Evolutionary conservation across 2,329 filamentous ascomycete species (phyloP), one percentile per base, ranked within the genome.

Genomic region (Neurospora sp.): DNA sequence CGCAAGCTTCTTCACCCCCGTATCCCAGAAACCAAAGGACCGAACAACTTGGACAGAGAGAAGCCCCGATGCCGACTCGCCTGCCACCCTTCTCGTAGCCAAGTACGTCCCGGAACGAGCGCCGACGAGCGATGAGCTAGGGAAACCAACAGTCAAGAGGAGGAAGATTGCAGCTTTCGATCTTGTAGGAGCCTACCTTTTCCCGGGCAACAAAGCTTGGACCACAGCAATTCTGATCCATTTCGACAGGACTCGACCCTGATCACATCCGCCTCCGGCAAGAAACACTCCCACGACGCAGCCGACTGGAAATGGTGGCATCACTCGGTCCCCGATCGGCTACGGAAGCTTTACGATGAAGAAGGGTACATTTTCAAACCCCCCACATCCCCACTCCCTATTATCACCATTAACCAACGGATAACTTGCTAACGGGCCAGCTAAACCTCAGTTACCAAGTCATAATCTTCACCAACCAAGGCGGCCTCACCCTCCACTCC

Each of bases 221-320:
- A 28, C 28, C 28, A 28, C 11, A 17, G 1, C 2, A 17, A 33
- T 17, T 8, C 52, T 62, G 4, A 62, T 33, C 28, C 28, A 28
- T 28, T 28, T 28, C 28, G 12, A 12, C 70, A 92, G 90, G 96
- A 99, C 78, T 96, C 92, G 8, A 99, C 96, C 0, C 81, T 99
- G 40, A 93, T 99, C 72, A 84, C 84, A 1, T 91, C 93, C 0
- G 85, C 88, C 4, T 97, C 93, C 0, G 93, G 93, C 8, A 96
- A 92, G 80, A 91, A 87, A 67, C 95, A 95, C 76, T 85, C 88
- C 2, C 85, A 86, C 68, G 87, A 89, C 73, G 87, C 89, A 0
- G 83, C 84, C 4, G 95, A 98, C 78, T 99, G 96, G 96, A 93
- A 92, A 79, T 99, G 96, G 96, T 98, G 93, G 93, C 83, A 96